Conservation (phyloP, 805 yeast genomes). For the Wickerhamiella shivajii region DNA sequence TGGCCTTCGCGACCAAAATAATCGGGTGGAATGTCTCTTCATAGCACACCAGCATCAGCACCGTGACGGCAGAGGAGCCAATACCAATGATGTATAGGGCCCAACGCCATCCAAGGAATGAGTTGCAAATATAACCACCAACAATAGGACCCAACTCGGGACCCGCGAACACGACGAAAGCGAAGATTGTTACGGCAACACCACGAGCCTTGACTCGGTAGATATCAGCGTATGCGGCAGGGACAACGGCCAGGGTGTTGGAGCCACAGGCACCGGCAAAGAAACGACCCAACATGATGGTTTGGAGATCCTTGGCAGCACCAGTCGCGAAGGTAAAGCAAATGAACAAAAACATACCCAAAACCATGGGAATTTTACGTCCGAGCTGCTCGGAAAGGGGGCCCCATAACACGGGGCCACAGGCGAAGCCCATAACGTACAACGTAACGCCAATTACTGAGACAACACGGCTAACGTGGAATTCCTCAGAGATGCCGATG, state of each 20-base stretch:
- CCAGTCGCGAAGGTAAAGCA: slow-evolving; percentile 56
- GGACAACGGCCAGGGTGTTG: slow-evolving; percentile 66
- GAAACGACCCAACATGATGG: slow-evolving; percentile 58
- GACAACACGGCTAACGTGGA: slow-evolving; percentile 23
- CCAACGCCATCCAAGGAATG: slow-evolving; percentile 11
- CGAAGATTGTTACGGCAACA: slow-evolving; percentile 50
- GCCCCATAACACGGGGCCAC: slow-evolving; percentile 55
- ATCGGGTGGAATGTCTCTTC: slow-evolving; percentile 28
- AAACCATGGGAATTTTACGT: slow-evolving; percentile 37
- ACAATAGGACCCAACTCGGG: slow-evolving; percentile 65
- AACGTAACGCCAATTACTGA: slow-evolving; percentile 41
- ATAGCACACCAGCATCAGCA: slow-evolving; percentile 26
- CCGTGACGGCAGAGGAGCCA: slow-evolving; percentile 23
- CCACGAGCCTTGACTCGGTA: slow-evolving; percentile 51
- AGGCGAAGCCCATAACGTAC: slow-evolving; percentile 50
- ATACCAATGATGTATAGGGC: slow-evolving; percentile 18
- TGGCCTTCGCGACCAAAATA: slow-evolving; percentile 54
- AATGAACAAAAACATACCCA: slow-evolving; percentile 36
- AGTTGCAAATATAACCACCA: slow-evolving; percentile 43
- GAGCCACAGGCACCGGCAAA: slow-evolving; percentile 69
- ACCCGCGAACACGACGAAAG: slow-evolving; percentile 53
- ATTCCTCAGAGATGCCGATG: slow-evolving; percentile 23
- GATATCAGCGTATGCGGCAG: slow-evolving; percentile 70
- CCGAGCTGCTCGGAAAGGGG: slow-evolving; percentile 39
- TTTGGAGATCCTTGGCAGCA: slow-evolving; percentile 54